Evolutionary conservation across 495 filamentous ascomycete genomes (phyloP).

Genomic region (Thermothielavioides terrestris): DNA sequence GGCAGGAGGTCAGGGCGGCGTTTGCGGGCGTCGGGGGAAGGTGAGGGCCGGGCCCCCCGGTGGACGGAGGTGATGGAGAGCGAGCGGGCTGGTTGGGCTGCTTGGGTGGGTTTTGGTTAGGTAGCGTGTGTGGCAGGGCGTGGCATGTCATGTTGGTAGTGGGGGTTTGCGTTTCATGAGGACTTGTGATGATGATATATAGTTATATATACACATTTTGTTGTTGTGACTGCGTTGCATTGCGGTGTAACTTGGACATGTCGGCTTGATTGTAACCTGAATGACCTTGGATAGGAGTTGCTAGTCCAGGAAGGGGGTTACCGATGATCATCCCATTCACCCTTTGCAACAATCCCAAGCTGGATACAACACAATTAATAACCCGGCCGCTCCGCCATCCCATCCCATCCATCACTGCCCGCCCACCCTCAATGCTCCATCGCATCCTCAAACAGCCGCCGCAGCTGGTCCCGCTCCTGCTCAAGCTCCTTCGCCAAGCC

Average conservation of each 20-base stretch:
- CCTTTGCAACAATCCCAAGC: too few relatives aligned
- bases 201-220: not conserved
- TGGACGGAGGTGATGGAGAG: not conserved
- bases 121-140: not conserved
- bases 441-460: conserved; percentile 42
- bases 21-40: conserved; percentile 35
- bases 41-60: too few relatives aligned
- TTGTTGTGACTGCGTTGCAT: not conserved
- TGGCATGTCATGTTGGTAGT: not conserved
- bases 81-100: not conserved
- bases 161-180: not conserved
- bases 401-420: not conserved
- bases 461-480: conserved; percentile 46
- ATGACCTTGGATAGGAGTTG: not conserved
- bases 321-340: too few relatives aligned
- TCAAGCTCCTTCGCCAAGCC: conserved; percentile 63
- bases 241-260: too few relatives aligned
- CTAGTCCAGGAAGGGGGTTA: too few relatives aligned
- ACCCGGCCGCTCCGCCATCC: too few relatives aligned
- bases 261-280: not conserved
- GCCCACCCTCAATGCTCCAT: conserved; percentile 37
- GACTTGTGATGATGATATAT: not conserved
- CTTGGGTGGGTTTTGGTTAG: not conserved
- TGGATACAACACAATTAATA: too few relatives aligned
- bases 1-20: conserved; percentile 43